A percentile compares a stretch with the other conserved stretches of the same genome.
Evolutionary conservation across 179 eudicot genomes (phyloP).

Genomic region (Drosera spatulata): DNA sequence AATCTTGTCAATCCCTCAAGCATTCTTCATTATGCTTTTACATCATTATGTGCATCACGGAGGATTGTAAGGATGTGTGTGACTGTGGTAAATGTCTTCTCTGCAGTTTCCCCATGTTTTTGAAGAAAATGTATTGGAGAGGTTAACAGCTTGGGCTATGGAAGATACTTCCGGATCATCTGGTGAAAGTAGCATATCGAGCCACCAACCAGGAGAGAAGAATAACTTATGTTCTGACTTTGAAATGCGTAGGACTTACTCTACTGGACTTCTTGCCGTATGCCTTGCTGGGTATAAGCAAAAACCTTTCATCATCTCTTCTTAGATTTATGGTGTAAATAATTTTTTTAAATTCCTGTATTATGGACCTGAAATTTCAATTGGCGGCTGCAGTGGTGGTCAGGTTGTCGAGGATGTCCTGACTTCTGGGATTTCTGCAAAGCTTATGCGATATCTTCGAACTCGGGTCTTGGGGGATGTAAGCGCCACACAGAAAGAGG

Average conservation of each 20-base stretch:
- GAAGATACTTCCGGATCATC: slow-evolving; percentile 39
- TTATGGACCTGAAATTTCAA: slow-evolving; percentile 1
- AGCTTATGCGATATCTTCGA: slow-evolving; percentile 89
- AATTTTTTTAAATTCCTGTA: background rate
- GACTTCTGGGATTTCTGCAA: slow-evolving; percentile 83
- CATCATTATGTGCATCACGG: too few species aligned
- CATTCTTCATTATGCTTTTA: too few species aligned
- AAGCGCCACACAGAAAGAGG: slow-evolving; percentile 40
- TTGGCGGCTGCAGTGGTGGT: slow-evolving; percentile 55
- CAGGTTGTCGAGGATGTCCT: slow-evolving; percentile 88
- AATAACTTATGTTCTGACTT: slow-evolving; percentile 40
- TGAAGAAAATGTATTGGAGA: slow-evolving; percentile 79
- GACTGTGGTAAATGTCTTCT: background rate
- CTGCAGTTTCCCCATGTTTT: slow-evolving; percentile 91
- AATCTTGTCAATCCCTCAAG: slow-evolving; percentile 3
- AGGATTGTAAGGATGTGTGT: too few species aligned
- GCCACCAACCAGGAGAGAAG: slow-evolving; percentile 37
- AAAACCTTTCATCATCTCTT: too few species aligned
- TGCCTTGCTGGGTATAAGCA: slow-evolving; percentile 11
- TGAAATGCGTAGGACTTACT: slow-evolving; percentile 83
- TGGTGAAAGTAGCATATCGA: slow-evolving; percentile 38
- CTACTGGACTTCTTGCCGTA: slow-evolving; percentile 85
- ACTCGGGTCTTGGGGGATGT: slow-evolving; percentile 62
- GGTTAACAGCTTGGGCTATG: slow-evolving; percentile 73
- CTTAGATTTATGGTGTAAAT: background rate